Conservation (phyloP, 106 monocot species). For the Platanthera zijinensis region DNA sequence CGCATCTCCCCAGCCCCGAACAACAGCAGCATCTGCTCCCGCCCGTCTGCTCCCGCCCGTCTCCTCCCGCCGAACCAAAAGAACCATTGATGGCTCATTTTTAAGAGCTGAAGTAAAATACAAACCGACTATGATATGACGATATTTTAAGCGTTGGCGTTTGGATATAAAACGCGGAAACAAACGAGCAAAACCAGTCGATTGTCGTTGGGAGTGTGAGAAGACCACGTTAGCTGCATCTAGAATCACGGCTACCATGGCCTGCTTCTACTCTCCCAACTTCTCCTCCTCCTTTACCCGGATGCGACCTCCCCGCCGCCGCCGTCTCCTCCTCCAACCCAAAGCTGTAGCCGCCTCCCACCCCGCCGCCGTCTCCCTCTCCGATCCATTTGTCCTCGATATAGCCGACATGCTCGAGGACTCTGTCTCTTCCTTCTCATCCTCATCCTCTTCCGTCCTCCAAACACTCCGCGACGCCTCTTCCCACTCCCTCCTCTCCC, state of each 20-base stretch:
- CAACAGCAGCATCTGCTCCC: too few species aligned
- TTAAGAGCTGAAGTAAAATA: too few species aligned
- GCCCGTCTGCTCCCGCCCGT: too few species aligned
- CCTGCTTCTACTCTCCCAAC: neutral
- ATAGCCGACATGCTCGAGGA: constrained; percentile 90
- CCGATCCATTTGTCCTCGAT: constrained; percentile 68
- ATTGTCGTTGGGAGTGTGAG: too few species aligned
- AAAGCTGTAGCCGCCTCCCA: constrained; percentile 3
- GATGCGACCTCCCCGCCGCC: constrained; percentile 2
- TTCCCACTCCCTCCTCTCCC: constrained; percentile 63
- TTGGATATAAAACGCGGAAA: too few species aligned
- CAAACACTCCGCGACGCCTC: constrained; percentile 46
- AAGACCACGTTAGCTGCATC: too few species aligned
- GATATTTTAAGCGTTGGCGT: too few species aligned
- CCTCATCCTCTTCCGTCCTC: constrained; percentile 25
- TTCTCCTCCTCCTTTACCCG: neutral
- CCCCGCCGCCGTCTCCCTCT: constrained; percentile 24
- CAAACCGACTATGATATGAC: too few species aligned
- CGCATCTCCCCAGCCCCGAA: too few species aligned
- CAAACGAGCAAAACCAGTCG: too few species aligned
- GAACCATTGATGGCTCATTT: too few species aligned
- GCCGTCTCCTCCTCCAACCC: constrained; percentile 6
- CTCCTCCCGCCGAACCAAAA: too few species aligned
- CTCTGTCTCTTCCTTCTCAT: constrained; percentile 32
- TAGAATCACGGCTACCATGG: neutral